Base-by-base conservation (phyloP, 257 asterid species). In the Solanum arcanum region DNA sequence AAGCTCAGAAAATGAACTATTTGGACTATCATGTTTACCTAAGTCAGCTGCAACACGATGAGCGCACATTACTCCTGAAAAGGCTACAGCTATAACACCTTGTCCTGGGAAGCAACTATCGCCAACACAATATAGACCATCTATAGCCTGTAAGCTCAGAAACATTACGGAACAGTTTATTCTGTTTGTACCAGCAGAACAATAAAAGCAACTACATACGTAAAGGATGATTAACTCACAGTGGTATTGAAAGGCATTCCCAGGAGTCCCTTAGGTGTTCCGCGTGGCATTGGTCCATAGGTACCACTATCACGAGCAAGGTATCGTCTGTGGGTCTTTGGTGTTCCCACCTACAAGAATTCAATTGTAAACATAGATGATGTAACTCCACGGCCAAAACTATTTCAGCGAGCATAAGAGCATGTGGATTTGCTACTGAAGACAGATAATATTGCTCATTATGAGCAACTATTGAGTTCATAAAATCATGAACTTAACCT, bases 21-120 rank as follows among this genome's bases (percentile, higher is more conserved):
- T n/a, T 49, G 68, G 35, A 73, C 9, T 16, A 5, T 41, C 25
- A 69, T 86, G 69, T 87, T 92, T 90, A 95, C 98, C 99, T 92
- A 97, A 91, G 90, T 97, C 99, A 89, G 99, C 97, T 84, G 98
- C 98, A 62, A 96, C 99, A 60, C 98, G 92, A 90, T 97, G 99
- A 82, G 99, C 99, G 37, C 99, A 97, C 99, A 96, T 97, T 46
- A 97, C 97, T 90, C 99, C 99, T 21, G 99, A 97, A 90, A 97
- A 97, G 49, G 99, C 97, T 47, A 96, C 99, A 83, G 99, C 97
- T 89, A 97, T 96, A 86, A 96, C 99, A 73, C 99, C 99, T 94
- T 97, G 98, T 60, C 99, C 99, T 1, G 99, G 99, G 90, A 97
- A 97, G 92, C 99, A 96, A 91, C 99, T 97, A 91, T 97, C 99